Evolutionary conservation across 2,329 filamentous ascomycete genomes (phyloP), one percentile per base, ranked within the genome.

Genomic region (Colletotrichum salicis): DNA sequence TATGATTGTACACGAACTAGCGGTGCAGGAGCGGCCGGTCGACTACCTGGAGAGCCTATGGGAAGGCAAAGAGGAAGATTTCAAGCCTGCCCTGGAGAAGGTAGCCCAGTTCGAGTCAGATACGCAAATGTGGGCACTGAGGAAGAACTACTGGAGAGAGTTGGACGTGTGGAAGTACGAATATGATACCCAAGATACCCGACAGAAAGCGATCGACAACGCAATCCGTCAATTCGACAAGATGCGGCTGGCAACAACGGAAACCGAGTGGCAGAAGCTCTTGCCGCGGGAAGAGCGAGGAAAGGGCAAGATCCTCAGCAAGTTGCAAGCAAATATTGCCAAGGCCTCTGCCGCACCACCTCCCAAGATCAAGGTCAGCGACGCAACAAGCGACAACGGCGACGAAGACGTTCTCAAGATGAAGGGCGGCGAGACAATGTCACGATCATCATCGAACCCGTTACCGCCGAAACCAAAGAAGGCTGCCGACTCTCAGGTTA

Each of bases 101-200:
- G 88, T 90, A 27, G 90, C 88, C 35, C 86, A 88, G 69, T 84
- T 85, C 65, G 84, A 87, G 69, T 73, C 83, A 5, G 79, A 82
- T 2, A 81, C 81, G 5, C 84, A 87, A 72, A 89, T 85, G 74
- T 92, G 87, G 85, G 80, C 82, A 41, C 80, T 92, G 75, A 86
- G 86, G 72, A 89, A 88, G 80, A 81, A 84, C 29, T 88, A 85
- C 73, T 92, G 87, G 86, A 91, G 87, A 79, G 90, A 92, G 74
- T 84, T 92, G 15, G 89, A 92, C 74, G 88, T 91, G 27, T 92
- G 88, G 86, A 87, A 85, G 69, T 91, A 90, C 78, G 82, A 87
- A 33, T 92, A 92, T 76, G 82, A 83, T 56, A 83, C 79, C 48
- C 80, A 85, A 22, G 85, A 87, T 37, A 86, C 90, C 72, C 87